Evolutionary conservation across 345 rosid species (phyloP).

Genomic region (Populus deltoides): DNA sequence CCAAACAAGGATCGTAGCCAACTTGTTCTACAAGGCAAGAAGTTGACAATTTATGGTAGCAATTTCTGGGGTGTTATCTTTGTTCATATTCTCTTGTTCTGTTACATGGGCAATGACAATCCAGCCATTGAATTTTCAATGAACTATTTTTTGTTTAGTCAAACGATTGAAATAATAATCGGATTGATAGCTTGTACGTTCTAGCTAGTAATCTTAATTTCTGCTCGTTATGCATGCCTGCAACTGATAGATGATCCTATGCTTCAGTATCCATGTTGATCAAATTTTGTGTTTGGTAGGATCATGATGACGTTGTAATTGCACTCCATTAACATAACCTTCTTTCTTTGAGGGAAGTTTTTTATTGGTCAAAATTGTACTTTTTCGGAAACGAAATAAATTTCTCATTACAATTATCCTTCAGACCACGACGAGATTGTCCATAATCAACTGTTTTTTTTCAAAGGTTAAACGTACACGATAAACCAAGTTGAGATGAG

Average conservation of each 20-base stretch:
- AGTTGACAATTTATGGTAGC: too few species aligned
- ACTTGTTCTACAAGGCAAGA: too few species aligned
- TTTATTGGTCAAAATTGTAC: too few species aligned
- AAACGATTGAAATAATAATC: too few species aligned
- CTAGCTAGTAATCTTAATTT: too few species aligned
- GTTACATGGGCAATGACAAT: not conserved
- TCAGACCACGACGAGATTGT: not conserved
- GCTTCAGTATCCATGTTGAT: too few species aligned
- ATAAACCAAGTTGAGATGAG: too few species aligned
- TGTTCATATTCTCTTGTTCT: not conserved
- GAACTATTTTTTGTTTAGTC: too few species aligned
- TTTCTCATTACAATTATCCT: not conserved
- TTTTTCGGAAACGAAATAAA: not conserved
- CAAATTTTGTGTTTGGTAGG: not conserved
- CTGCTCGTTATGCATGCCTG: too few species aligned
- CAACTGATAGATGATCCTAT: too few species aligned
- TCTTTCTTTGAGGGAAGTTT: not conserved
- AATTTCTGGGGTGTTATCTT: not conserved
- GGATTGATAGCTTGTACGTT: not conserved
- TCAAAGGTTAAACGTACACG: not conserved
- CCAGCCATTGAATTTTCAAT: too few species aligned
- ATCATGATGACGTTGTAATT: not conserved
- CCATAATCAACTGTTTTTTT: not conserved
- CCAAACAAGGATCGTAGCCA: too few species aligned
- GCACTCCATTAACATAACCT: not conserved